A percentile compares a stretch with the other conserved stretches of the same genome.
Conservation (phyloP, 768 basidiomycete genomes). For the Crassisporium funariophilum region DNA sequence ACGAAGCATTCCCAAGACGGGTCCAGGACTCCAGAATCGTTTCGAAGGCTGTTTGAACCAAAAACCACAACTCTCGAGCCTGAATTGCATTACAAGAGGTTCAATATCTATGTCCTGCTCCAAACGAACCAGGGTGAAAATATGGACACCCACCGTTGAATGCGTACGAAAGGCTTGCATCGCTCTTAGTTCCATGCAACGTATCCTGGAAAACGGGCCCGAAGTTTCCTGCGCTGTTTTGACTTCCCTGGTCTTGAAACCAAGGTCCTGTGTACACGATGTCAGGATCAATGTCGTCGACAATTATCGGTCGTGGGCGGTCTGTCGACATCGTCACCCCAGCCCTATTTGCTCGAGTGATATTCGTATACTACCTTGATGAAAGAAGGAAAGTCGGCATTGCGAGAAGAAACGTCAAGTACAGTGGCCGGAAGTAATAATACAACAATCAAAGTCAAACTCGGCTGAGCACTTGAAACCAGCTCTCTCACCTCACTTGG, state of each 20-base stretch:
- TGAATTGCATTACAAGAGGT: too few species aligned
- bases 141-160: conserved; percentile 28
- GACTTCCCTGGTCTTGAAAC: conserved; percentile 29
- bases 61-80: conserved; percentile 17
- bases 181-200: conserved; percentile 30
- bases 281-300: conserved; percentile 34
- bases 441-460: too few species aligned
- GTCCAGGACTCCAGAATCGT: conserved; percentile 20
- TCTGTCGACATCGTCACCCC: background rate
- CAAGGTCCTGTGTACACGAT: conserved; percentile 34
- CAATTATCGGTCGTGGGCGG: conserved; percentile 28
- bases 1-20: conserved; percentile 26
- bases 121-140: background rate
- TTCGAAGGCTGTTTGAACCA: conserved; percentile 19
- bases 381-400: background rate
- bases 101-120: too few species aligned
- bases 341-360: too few species aligned
- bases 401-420: too few species aligned
- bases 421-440: too few species aligned
- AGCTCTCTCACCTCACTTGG: too few species aligned
- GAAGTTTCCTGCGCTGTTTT: conserved; percentile 31
- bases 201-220: conserved; percentile 33
- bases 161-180: conserved; percentile 28
- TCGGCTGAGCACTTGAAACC: too few species aligned
- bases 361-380: background rate